A percentile compares a stretch with the other conserved stretches of the same genome.
These are phyloP conservation scores for Darksidea phi DNA, from an alignment of 495 filamentous ascomycete genomes.

Conservation along the genomic window DNA sequence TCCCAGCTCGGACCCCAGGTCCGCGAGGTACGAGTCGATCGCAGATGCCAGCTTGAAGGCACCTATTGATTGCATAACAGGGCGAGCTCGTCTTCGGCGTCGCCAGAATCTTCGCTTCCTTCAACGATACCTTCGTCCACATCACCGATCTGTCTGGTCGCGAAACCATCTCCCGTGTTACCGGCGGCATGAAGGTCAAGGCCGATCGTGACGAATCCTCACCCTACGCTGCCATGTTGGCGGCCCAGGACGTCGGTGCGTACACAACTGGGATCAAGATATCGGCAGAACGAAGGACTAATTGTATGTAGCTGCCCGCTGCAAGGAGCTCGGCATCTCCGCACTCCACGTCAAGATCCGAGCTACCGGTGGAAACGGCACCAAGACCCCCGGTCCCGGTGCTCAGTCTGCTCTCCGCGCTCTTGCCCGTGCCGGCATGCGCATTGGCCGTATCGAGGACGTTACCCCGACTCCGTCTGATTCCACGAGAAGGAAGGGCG, in stretches of 20 bases:
- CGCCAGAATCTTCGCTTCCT: constrained; percentile 97
- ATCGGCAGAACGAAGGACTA: constrained; percentile 64
- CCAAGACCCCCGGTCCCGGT: constrained; percentile 98
- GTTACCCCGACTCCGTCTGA: constrained; percentile 98
- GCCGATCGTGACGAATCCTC: constrained; percentile 99
- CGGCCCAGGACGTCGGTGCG: constrained; percentile 88
- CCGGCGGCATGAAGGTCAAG: constrained; percentile 99
- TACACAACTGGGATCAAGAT: background rate
- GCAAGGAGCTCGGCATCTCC: constrained; percentile 99
- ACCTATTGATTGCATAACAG: constrained; percentile 38
- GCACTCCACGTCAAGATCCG: constrained; percentile 99
- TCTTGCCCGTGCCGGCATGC: constrained; percentile 97
- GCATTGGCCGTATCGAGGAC: constrained; percentile 99
- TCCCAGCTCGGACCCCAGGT: constrained; percentile 79
- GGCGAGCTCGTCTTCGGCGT: constrained; percentile 98
- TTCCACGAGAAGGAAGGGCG: constrained; percentile 97
- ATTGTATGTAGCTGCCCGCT: constrained; percentile 87
- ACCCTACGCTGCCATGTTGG: constrained; percentile 99
- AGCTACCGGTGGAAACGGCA: constrained; percentile 99
- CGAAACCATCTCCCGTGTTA: constrained; percentile 99
- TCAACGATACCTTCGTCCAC: constrained; percentile 99
- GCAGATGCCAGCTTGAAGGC: background rate
- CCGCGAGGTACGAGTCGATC: constrained; percentile 70
- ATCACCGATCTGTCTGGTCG: constrained; percentile 98
- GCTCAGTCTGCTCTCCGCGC: constrained; percentile 98